Conservation (phyloP, 75 land plant genomes). For the Isoetes taiwanensis region DNA sequence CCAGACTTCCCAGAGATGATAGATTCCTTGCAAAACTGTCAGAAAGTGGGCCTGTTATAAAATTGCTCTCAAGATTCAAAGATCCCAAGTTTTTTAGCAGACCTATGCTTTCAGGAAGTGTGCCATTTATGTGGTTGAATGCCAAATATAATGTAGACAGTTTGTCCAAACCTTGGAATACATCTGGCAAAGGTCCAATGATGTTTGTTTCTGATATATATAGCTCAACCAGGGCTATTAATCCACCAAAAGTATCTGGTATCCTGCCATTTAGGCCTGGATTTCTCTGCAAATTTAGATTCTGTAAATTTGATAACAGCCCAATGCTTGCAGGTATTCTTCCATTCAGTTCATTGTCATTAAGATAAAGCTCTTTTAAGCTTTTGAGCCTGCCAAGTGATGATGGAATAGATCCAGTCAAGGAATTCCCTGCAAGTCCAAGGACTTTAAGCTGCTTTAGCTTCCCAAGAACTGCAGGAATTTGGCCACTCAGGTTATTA, state of each 20-base stretch:
- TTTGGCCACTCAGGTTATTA: too few species aligned
- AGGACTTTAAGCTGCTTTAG: neutral
- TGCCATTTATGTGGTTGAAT: too few species aligned
- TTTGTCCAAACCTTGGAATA: too few species aligned
- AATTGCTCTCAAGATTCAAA: too few species aligned
- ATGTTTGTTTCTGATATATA: too few species aligned
- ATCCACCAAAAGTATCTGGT: neutral
- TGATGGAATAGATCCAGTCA: neutral
- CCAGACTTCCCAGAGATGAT: too few species aligned
- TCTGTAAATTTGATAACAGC: neutral
- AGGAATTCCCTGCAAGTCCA: neutral
- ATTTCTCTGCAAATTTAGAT: neutral
- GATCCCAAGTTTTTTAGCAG: too few species aligned
- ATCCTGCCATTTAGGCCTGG: neutral
- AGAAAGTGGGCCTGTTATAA: too few species aligned
- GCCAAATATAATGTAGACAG: too few species aligned
- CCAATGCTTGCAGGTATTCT: neutral
- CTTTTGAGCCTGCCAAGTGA: neutral
- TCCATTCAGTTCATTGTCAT: neutral
- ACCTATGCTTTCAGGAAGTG: too few species aligned
- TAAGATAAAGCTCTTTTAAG: conserved; percentile 1
- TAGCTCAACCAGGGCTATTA: neutral
- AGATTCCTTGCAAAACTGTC: too few species aligned
- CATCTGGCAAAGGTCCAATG: too few species aligned
- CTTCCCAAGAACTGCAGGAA: neutral